These are phyloP conservation scores for Geranium brycei DNA, from an alignment of 345 rosid species.

Conservation along the genomic window DNA sequence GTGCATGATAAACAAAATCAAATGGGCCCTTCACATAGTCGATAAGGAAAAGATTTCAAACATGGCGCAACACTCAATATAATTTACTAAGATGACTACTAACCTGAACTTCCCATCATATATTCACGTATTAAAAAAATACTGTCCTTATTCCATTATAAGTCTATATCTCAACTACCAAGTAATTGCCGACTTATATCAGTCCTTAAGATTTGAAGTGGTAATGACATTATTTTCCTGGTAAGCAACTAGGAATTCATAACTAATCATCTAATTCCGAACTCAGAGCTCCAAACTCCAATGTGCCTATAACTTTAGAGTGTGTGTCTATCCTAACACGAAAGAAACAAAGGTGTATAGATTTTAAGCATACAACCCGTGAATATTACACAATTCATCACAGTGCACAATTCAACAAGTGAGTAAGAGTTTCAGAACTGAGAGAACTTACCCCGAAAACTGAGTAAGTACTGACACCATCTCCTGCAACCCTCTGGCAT, in stretches of 20 bases:
- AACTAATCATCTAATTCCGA: neutral
- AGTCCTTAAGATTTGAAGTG: neutral
- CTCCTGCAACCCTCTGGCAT: constrained; percentile 70
- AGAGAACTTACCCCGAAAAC: constrained; percentile 59
- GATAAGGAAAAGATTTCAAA: neutral
- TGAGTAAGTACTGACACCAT: constrained; percentile 64
- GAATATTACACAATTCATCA: neutral
- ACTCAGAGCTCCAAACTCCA: neutral
- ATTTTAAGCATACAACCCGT: neutral
- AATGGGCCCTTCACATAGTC: neutral
- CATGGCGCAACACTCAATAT: neutral
- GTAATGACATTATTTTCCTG: neutral
- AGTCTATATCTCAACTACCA: constrained; percentile 4
- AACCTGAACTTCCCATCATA: neutral
- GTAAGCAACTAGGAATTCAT: neutral
- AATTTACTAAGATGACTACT: neutral
- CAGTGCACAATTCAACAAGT: neutral
- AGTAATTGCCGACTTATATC: neutral
- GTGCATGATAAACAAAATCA: neutral
- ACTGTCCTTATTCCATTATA: neutral
- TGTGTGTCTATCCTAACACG: neutral
- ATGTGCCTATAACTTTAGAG: neutral
- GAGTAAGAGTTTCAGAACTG: neutral
- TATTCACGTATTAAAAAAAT: neutral
- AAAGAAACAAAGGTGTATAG: neutral